A percentile compares a stretch with the other conserved stretches of the same genome.
phyloP scores from a whole-genome alignment of 257 asterid species.

The Ophiorrhiza pumila region DNA sequence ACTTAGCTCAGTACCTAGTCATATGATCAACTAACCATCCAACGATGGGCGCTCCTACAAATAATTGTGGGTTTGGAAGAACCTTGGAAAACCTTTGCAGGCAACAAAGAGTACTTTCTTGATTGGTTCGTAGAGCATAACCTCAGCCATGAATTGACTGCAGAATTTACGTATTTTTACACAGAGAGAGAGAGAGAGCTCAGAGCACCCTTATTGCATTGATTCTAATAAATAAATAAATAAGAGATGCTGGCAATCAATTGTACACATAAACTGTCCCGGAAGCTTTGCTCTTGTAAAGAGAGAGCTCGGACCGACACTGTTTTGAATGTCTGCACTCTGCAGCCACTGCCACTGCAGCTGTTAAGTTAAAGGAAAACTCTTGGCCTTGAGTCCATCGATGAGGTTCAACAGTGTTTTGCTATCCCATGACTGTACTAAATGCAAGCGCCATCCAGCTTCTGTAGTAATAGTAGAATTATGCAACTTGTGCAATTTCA shows the following conservation, averaged over 20 bases:
- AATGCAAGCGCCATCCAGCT: background rate
- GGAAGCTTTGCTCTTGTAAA: too few relatives aligned
- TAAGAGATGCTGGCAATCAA: too few relatives aligned
- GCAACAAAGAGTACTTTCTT: background rate
- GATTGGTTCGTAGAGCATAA: conserved; percentile 1
- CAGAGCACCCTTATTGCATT: background rate
- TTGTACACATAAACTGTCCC: too few relatives aligned
- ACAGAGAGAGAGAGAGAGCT: background rate
- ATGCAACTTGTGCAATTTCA: too few relatives aligned
- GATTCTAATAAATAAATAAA: background rate
- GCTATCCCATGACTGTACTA: background rate
- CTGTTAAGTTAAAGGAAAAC: too few relatives aligned
- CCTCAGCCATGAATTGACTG: background rate
- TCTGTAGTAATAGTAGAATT: too few relatives aligned
- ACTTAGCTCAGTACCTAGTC: background rate
- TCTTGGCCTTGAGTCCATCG: too few relatives aligned
- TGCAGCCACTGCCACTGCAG: too few relatives aligned
- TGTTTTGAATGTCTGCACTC: too few relatives aligned
- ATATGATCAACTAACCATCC: too few relatives aligned
- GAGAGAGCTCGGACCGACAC: too few relatives aligned
- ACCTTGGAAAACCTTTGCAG: background rate
- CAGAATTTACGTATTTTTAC: background rate
- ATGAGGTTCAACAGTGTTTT: too few relatives aligned
- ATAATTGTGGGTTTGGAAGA: background rate
- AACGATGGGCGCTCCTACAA: background rate